Conservation (phyloP, 2,329 filamentous ascomycete species). For the Colletotrichum cuscutae region DNA sequence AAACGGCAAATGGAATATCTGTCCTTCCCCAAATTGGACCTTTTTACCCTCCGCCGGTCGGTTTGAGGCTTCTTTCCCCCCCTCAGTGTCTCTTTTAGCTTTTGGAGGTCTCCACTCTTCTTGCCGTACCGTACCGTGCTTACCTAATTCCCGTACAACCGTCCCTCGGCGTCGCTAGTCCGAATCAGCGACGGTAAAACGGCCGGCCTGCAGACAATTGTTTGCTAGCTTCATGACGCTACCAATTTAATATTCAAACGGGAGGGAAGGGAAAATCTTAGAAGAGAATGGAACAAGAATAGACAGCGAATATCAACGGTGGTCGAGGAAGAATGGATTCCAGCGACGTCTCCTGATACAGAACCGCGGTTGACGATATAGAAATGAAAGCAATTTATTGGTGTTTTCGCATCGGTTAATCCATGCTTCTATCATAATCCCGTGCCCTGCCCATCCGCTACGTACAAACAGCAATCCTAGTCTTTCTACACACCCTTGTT, state of each 20-base stretch:
- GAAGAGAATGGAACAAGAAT: too few species aligned
- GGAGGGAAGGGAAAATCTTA: too few species aligned
- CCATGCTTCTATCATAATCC: conserved; percentile 25
- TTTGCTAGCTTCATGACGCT: not conserved
- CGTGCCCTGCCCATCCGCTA: conserved; percentile 13
- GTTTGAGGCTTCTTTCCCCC: conserved; percentile 14
- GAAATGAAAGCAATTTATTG: not conserved
- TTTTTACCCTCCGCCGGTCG: not conserved
- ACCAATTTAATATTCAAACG: not conserved
- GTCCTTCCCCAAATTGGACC: conserved; percentile 30
- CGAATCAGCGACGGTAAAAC: not conserved
- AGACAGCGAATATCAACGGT: too few species aligned
- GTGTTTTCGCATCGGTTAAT: conserved; percentile 12
- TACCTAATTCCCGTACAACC: not conserved
- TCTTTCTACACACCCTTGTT: not conserved
- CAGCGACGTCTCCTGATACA: too few species aligned
- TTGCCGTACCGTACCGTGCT: not conserved
- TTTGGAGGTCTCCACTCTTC: not conserved
- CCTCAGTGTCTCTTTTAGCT: not conserved
- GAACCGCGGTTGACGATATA: not conserved
- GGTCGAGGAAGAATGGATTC: too few species aligned
- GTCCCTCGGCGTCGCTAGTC: not conserved
- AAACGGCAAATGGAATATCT: conserved; percentile 35
- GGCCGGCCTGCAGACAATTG: not conserved
- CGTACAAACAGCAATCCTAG: not conserved